A percentile compares a stretch with the other conserved stretches of the same genome.
phyloP scores from a whole-genome alignment of 139 green algal genomes.

The Coelastrella sp. region DNA sequence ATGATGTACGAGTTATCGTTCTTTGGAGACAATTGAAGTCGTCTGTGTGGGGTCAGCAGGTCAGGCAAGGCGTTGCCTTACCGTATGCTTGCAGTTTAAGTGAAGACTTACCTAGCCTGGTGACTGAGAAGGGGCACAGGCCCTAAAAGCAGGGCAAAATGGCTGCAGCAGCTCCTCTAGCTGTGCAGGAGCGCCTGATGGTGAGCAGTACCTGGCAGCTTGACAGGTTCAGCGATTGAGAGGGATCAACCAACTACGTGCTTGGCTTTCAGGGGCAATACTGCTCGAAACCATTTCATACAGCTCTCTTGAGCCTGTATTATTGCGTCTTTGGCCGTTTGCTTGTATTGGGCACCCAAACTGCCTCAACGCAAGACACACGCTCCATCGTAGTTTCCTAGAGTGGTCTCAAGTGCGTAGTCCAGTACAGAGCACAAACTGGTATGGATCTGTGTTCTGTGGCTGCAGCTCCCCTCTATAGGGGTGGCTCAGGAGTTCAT shows the following conservation, averaged over 20 bases:
- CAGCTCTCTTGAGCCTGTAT: background rate
- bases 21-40: too few species aligned
- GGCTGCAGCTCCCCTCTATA: slow-evolving; percentile 87
- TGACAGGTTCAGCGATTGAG: background rate
- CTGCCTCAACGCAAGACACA: background rate
- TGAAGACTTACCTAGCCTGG: background rate
- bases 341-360: background rate
- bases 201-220: slow-evolving; percentile 46
- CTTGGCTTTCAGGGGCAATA: background rate
- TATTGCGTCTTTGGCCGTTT: background rate
- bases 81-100: background rate
- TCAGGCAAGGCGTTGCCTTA: background rate
- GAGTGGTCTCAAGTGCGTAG: background rate
- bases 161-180: slow-evolving; percentile 55
- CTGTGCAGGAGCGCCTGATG: slow-evolving; percentile 67
- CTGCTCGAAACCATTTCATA: too few species aligned
- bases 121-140: background rate
- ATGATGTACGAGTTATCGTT: too few species aligned
- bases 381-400: slow-evolving; percentile 10
- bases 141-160: slow-evolving; percentile 34
- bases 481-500: slow-evolving; percentile 94
- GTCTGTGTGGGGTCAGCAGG: too few species aligned
- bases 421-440: too few species aligned
- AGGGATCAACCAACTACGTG: slow-evolving; percentile 27
- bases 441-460: background rate